Base-by-base conservation (phyloP, 2,329 filamentous ascomycete species). In the Daldinia sp. region DNA sequence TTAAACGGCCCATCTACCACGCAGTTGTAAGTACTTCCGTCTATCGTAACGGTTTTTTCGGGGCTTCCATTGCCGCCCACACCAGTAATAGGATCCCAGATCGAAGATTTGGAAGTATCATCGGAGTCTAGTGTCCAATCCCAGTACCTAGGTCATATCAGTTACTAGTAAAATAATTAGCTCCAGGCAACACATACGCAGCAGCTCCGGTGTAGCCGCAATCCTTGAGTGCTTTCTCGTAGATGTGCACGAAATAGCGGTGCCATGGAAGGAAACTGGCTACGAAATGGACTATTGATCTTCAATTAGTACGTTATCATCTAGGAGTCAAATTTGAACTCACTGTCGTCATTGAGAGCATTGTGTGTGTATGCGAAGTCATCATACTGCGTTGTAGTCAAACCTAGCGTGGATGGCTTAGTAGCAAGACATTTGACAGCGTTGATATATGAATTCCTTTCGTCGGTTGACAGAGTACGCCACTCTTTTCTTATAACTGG, bases 391-490 rank as follows among this genome's bases (percentile, higher is more conserved):
- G 42, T 46, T 10, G 42, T 46, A 13, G 4, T 12, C 10, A 46
- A 26, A 20, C 42, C 42, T 6, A 46, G 42, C 42, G 9, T 46
- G 23, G 42, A 46, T 9, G 42, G 42, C 7, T 30, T 28, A 12
- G 23, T 50, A 13, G 26, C 6, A 28, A 46, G 42, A 23, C 42
- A 46, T 13, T 46, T 12, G 13, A 50, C 46, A n/a, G 46, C 46
- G 46, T 23, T 50, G 15, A 50, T 50, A 28, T 50, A 50, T 5
- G 46, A 50, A 6, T 50, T 13, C 23, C 23, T 50, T n/a, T 50
- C 46, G 26, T 50, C 46, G 15, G 46, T 6, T 13, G 46, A 50
- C 30, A 50, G 13, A 50, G 46, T 12, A 50, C 46, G 46, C 46
- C 23, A 50, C 13, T 50, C 46, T 30, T 50, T 50, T 50, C 46